These are phyloP conservation scores for Trifolium subterraneum DNA, from an alignment of 306 rosid genomes.

Conservation along the genomic window DNA sequence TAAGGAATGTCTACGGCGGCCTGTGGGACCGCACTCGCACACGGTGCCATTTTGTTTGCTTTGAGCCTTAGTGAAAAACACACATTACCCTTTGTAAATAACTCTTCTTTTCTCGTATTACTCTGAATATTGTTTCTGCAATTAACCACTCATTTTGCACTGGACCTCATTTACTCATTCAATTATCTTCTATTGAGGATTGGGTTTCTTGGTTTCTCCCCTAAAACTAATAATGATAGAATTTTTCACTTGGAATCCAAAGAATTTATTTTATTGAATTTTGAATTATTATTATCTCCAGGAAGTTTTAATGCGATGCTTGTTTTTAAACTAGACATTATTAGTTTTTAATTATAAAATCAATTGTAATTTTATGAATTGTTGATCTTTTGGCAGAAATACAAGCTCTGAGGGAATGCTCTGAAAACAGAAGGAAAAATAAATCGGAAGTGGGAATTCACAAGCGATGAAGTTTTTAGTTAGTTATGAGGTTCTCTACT, in stretches of 20 bases:
- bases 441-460: constrained; percentile 37
- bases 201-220: too few species aligned
- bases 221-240: background rate
- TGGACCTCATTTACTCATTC: too few species aligned
- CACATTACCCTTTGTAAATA: too few species aligned
- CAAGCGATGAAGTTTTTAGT: constrained; percentile 11
- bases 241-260: background rate
- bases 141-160: too few species aligned
- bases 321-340: background rate
- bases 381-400: constrained; percentile 53
- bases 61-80: too few species aligned
- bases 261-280: background rate
- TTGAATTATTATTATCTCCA: background rate
- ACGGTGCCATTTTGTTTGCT: too few species aligned
- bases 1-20: too few species aligned
- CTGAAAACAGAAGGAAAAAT: constrained; percentile 59
- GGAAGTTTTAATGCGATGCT: background rate
- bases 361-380: background rate
- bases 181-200: too few species aligned
- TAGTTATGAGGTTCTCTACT: constrained; percentile 19
- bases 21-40: too few species aligned
- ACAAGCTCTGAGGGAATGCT: constrained; percentile 80
- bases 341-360: background rate
- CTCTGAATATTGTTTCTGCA: too few species aligned
- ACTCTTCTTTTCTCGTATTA: too few species aligned